Evolutionary conservation across 2,329 filamentous ascomycete species (phyloP), one percentile per base, ranked within the genome.

Genomic region (Venturia oleaginea): DNA sequence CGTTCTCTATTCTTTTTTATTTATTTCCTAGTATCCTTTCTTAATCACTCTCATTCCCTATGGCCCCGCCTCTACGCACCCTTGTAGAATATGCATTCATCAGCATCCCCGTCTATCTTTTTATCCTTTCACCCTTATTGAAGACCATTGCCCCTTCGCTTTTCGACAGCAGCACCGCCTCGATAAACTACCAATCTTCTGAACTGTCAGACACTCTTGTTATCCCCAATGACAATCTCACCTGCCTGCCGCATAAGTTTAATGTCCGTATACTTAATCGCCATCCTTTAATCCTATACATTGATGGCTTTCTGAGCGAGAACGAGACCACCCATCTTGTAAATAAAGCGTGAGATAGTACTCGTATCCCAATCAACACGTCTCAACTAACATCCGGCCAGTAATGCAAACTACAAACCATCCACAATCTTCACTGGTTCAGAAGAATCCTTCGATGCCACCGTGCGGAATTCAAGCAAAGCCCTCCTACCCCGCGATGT

Each of bases 211-310:
- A 77, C 38, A 68, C 70, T 15, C 65, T 81, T 38, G 75, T 78
- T 4, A 72, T 77, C 59, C 78, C 78, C 2, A 72, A 75, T 19
- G 65, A 66, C 27, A 70, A 72, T n/a, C 65, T 81, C 34, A 61
- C 67, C 43, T 81, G 79, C 68, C 65, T 68, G 7, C 67, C 70
- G 42, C 76, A 79, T 70, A 66, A 66, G 4, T 78, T 77, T 64
- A 69, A 70, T 42, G 70, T 81, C 1, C 80, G 83, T 68, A 73
- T 86, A 5, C 75, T 85, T 62, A 80, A 77, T 22, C 74, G 78
- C 19, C 77, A 80, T 55, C 84, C 84, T 2, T 71, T 86, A 66
- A 76, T 87, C 7, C 76, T 86, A 19, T 86, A 86, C 70, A 79
- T 86, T 59, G 81, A 84, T 69, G 75, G 77, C 42, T 86, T 86